These are phyloP conservation scores for Mortierella sp. DNA, from an alignment of 371 early-diverging fungal species.

Conservation along the genomic window DNA sequence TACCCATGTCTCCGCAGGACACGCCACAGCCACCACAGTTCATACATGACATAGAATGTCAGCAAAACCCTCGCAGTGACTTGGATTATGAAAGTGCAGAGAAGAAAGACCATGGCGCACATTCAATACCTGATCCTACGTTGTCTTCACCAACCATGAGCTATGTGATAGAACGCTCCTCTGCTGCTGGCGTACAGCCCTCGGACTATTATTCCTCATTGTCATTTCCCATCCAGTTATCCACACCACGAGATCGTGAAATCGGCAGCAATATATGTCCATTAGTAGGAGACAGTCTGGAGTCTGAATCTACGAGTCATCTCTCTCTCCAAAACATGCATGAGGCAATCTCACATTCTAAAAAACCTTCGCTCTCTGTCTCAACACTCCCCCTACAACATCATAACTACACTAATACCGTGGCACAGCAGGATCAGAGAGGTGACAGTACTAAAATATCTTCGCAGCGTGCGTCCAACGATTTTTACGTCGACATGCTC, in stretches of 20 bases:
- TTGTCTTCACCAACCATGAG: not conserved
- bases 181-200: not conserved
- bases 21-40: constrained; percentile 2
- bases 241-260: constrained; percentile 5
- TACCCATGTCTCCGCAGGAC: constrained; percentile 14
- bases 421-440: not conserved
- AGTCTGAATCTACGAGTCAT: not conserved
- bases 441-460: not conserved
- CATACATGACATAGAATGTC: constrained; percentile 1
- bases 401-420: not conserved
- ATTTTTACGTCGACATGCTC: constrained; percentile 22
- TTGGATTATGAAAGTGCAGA: not conserved
- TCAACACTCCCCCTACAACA: not conserved
- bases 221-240: constrained; percentile 5
- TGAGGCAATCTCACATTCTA: not conserved
- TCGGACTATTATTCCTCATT: not conserved
- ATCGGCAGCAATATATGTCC: not conserved
- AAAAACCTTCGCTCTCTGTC: not conserved
- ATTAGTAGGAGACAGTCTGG: not conserved
- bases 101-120: not conserved
- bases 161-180: not conserved
- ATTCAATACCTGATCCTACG: not conserved
- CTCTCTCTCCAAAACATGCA: too few species aligned
- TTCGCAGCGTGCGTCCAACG: not conserved
- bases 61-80: not conserved